These are phyloP conservation scores for Maudiozyma pseudohumilis DNA, from an alignment of 805 yeast genomes.

Conservation along the genomic window DNA sequence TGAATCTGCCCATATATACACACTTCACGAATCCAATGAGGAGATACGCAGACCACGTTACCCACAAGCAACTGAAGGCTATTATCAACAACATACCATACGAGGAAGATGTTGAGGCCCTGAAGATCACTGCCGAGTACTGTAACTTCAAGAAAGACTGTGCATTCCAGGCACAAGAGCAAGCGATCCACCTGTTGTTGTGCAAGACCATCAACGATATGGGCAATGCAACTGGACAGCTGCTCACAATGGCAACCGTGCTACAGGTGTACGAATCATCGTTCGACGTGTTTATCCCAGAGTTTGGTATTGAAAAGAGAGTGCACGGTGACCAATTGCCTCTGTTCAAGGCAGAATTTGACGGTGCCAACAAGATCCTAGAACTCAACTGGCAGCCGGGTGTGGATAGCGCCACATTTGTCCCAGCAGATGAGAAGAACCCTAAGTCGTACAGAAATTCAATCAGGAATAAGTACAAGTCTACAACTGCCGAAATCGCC, in stretches of 20 bases:
- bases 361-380: slow-evolving; percentile 51
- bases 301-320: slow-evolving; percentile 88
- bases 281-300: slow-evolving; percentile 86
- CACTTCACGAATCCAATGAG: slow-evolving; percentile 90
- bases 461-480: slow-evolving; percentile 66
- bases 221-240: slow-evolving; percentile 64
- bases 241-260: slow-evolving; percentile 77
- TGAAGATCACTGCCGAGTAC: slow-evolving; percentile 79
- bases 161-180: slow-evolving; percentile 87
- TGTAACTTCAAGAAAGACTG: slow-evolving; percentile 95
- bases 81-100: slow-evolving; percentile 40
- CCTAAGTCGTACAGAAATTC: slow-evolving; percentile 68
- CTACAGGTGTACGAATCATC: slow-evolving; percentile 92
- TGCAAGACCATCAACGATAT: slow-evolving; percentile 77
- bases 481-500: slow-evolving; percentile 66
- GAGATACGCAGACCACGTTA: slow-evolving; percentile 85
- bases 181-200: slow-evolving; percentile 76
- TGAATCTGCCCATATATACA: slow-evolving; percentile 77
- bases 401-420: slow-evolving; percentile 81
- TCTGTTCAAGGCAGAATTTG: slow-evolving; percentile 83
- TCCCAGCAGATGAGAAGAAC: slow-evolving; percentile 83
- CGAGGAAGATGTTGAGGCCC: slow-evolving; percentile 50
- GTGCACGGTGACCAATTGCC: slow-evolving; percentile 98
- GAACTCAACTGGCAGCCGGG: slow-evolving; percentile 90
- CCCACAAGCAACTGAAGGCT: slow-evolving; percentile 80